Conservation (phyloP, 2,329 filamentous ascomycete species). For the Fusarium anthophilum region DNA sequence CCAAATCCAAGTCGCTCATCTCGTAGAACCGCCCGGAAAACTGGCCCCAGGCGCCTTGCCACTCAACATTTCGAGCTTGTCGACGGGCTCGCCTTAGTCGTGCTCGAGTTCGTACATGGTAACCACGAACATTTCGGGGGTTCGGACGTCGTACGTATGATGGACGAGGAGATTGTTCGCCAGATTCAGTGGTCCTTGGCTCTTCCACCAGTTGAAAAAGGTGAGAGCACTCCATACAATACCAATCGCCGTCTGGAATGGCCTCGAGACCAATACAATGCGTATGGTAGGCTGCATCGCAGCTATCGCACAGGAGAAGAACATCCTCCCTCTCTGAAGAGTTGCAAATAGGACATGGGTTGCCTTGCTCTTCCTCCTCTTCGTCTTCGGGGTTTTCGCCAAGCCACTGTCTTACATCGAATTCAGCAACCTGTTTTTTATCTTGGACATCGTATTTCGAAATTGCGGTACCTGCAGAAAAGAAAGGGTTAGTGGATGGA, state of each 20-base stretch:
- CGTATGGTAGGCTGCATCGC: constrained; percentile 89
- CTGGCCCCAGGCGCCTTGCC: constrained; percentile 85
- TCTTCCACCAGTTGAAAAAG: constrained; percentile 52
- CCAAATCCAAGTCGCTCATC: constrained; percentile 54
- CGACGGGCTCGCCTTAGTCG: constrained; percentile 64
- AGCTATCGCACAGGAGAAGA: constrained; percentile 89
- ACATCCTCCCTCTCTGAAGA: constrained; percentile 83
- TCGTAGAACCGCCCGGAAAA: constrained; percentile 72
- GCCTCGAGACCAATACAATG: constrained; percentile 86
- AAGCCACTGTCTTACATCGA: constrained; percentile 79
- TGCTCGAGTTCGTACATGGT: constrained; percentile 64
- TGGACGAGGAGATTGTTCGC: constrained; percentile 46
- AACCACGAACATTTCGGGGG: constrained; percentile 47
- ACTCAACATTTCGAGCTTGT: constrained; percentile 79
- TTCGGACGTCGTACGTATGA: constrained; percentile 45
- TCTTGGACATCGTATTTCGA: constrained; percentile 76
- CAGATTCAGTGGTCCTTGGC: constrained; percentile 47
- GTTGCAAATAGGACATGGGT: constrained; percentile 86
- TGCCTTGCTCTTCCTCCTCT: constrained; percentile 73
- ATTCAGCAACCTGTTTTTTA: constrained; percentile 88
- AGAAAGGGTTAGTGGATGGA: constrained; percentile 30
- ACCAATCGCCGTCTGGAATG: constrained; percentile 84
- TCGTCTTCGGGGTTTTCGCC: constrained; percentile 75
- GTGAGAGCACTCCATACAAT: constrained; percentile 83
- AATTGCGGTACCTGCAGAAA: constrained; percentile 60